Evolutionary conservation across 169 alveolate species (phyloP).

Genomic region (Cryptosporidium baileyi): DNA sequence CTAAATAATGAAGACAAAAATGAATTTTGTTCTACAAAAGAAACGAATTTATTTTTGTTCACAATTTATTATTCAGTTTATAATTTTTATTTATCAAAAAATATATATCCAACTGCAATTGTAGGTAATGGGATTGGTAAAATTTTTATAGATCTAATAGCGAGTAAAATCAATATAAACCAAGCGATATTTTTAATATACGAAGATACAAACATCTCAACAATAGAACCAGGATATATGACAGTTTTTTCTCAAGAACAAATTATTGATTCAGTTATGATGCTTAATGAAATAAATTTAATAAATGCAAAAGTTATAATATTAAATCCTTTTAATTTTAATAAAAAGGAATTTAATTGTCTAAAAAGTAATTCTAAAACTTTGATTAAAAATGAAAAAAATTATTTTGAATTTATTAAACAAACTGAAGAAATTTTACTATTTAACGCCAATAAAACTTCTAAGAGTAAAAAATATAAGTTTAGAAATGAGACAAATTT

Average conservation of each 20-base stretch:
- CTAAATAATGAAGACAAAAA: not conserved
- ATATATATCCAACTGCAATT: not conserved
- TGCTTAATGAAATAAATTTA: not conserved
- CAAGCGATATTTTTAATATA: not conserved
- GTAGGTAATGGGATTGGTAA: constrained; percentile 15
- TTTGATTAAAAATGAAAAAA: not conserved
- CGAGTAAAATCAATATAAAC: not conserved
- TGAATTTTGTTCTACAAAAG: not conserved
- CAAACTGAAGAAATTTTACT: not conserved
- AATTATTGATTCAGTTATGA: not conserved
- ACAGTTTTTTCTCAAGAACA: not conserved
- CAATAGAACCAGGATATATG: not conserved
- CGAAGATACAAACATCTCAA: not conserved
- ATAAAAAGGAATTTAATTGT: not conserved
- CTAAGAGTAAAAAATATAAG: not conserved
- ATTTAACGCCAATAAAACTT: not conserved
- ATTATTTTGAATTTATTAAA: not conserved
- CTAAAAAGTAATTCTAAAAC: not conserved
- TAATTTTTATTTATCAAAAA: not conserved
- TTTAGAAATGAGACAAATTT: not conserved
- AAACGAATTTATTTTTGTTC: not conserved
- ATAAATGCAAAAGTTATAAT: not conserved
- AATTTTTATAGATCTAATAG: not conserved
- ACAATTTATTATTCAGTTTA: constrained; percentile 35
- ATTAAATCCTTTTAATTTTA: not conserved